Evolutionary conservation across 2,329 filamentous ascomycete species (phyloP).

Genomic region (Aspergillus floridensis): DNA sequence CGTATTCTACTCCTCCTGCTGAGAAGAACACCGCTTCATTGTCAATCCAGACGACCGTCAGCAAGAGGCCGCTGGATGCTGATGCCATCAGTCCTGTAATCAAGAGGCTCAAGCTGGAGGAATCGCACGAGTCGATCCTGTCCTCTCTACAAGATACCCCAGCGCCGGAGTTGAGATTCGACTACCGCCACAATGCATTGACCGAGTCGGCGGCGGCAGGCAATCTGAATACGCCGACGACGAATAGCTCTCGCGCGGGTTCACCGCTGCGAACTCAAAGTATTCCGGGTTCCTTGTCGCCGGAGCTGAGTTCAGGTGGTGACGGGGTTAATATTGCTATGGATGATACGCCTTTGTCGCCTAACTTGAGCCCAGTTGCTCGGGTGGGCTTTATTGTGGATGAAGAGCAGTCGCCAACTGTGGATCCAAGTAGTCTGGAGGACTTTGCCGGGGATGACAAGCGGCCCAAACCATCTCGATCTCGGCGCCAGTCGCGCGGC

Average conservation of each 20-base stretch:
- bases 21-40: no score
- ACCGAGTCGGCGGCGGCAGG: not conserved
- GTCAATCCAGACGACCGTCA: not conserved
- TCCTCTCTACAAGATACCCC: not conserved
- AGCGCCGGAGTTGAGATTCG: not conserved
- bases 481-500: not conserved
- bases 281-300: not conserved
- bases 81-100: not conserved
- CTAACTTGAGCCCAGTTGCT: not conserved
- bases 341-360: not conserved
- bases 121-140: not conserved
- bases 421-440: not conserved
- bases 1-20: no score
- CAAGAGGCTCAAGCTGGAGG: not conserved
- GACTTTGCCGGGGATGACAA: not conserved
- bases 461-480: not conserved
- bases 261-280: not conserved
- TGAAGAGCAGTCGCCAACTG: not conserved
- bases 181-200: not conserved
- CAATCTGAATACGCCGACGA: not conserved
- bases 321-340: not conserved
- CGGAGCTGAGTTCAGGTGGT: not conserved
- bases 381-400: not conserved
- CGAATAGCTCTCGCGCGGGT: not conserved
- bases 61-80: not conserved